phyloP scores from a whole-genome alignment of 179 eudicot genomes.

The Vitellaria paradoxa region DNA sequence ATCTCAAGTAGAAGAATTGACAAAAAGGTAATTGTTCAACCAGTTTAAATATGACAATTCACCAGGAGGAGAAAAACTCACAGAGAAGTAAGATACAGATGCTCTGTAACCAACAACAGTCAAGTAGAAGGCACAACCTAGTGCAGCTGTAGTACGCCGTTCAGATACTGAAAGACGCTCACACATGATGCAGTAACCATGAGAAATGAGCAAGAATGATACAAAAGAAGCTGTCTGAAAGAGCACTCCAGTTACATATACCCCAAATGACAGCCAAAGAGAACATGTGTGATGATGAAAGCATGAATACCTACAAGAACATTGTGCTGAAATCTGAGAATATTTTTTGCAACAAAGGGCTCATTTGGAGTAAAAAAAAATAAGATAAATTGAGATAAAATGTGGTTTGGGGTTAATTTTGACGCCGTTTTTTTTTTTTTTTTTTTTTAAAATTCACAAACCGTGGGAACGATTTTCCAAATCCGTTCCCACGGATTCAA shows the following conservation, averaged over 20 bases:
- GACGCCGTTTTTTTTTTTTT: no score
- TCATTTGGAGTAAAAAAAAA: background rate
- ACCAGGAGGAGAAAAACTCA: slow-evolving; percentile 35
- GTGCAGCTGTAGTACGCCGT: slow-evolving; percentile 66
- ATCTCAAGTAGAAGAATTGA: background rate
- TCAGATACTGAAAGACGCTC: slow-evolving; percentile 77
- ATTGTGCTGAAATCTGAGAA: slow-evolving; percentile 6
- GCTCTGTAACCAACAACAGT: slow-evolving; percentile 92
- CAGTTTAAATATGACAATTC: background rate
- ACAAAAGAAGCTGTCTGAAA: slow-evolving; percentile 87
- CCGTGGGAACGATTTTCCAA: no score
- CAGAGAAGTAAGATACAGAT: slow-evolving; percentile 85
- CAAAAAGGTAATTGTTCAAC: background rate
- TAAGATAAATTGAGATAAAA: background rate
- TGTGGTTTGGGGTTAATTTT: no score
- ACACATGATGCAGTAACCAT: slow-evolving; percentile 93
- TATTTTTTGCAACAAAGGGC: background rate
- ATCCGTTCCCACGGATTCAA: no score
- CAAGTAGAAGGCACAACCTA: slow-evolving; percentile 81
- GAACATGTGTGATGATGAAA: slow-evolving; percentile 78
- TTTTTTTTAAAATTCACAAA: no score
- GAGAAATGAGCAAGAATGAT: slow-evolving; percentile 82
- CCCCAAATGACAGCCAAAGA: slow-evolving; percentile 98
- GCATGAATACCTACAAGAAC: slow-evolving; percentile 74
- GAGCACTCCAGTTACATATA: slow-evolving; percentile 77